These are phyloP conservation scores for Saccharata proteae DNA, from an alignment of 2,329 filamentous ascomycete species.

Conservation along the genomic window DNA sequence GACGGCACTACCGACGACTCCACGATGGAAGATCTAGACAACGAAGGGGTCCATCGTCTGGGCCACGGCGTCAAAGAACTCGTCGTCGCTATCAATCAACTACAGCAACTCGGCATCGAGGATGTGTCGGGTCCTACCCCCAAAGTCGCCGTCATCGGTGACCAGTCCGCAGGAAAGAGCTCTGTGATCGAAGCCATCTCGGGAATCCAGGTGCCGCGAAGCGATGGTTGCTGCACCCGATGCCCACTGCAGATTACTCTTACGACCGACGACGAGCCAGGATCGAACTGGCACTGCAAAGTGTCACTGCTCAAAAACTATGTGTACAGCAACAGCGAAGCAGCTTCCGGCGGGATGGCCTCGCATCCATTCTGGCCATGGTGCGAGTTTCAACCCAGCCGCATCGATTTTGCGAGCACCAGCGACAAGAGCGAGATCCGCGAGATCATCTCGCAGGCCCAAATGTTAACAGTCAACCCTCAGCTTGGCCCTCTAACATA, in stretches of 20 bases:
- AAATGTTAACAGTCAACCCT: slow-evolving; percentile 66
- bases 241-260: slow-evolving; percentile 73
- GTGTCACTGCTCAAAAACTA: slow-evolving; percentile 58
- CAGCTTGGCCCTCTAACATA: slow-evolving; percentile 34
- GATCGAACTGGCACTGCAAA: slow-evolving; percentile 49
- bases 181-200: slow-evolving; percentile 39
- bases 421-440: slow-evolving; percentile 52
- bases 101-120: slow-evolving; percentile 62
- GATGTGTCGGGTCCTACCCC: slow-evolving; percentile 56
- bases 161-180: slow-evolving; percentile 76
- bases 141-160: slow-evolving; percentile 71
- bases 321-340: slow-evolving; percentile 34
- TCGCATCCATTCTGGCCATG: slow-evolving; percentile 53
- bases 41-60: slow-evolving; percentile 1
- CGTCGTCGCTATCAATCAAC: slow-evolving; percentile 49
- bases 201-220: slow-evolving; percentile 60
- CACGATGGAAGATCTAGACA: no score
- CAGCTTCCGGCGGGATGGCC: slow-evolving; percentile 24
- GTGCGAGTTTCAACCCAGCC: slow-evolving; percentile 35
- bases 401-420: slow-evolving; percentile 52
- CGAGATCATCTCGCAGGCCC: slow-evolving; percentile 58
- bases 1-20: no score
- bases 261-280: slow-evolving; percentile 36
- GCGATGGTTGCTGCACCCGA: slow-evolving; percentile 62
- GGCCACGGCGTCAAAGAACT: slow-evolving; percentile 40